Percentiles rank a stretch among this genome's conserved stretches.
phyloP scores from a whole-genome alignment of 2,329 filamentous ascomycete genomes.

The Claviceps quebecensis region DNA sequence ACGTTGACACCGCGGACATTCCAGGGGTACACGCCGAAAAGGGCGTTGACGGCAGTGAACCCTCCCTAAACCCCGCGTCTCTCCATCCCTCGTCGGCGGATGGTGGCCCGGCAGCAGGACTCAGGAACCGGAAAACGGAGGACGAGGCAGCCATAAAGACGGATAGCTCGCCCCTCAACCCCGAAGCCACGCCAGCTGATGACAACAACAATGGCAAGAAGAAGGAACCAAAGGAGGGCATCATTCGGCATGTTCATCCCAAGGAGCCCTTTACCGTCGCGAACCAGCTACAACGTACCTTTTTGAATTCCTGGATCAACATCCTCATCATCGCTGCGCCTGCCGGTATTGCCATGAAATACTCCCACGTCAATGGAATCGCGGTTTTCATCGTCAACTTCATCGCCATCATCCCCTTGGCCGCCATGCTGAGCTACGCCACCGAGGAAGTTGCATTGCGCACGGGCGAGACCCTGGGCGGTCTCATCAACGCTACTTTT shows the following conservation, averaged over 20 bases:
- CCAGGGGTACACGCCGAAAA: conserved; percentile 10
- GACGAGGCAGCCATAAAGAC: conserved; percentile 8
- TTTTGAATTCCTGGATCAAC: conserved; percentile 81
- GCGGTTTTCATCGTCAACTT: conserved; percentile 82
- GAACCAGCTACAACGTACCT: conserved; percentile 58
- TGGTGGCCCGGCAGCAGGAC: conserved; percentile 8
- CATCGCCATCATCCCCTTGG: conserved; percentile 80
- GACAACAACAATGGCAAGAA: conserved; percentile 13
- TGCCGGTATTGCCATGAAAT: conserved; percentile 63
- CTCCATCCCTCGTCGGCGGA: conserved; percentile 11
- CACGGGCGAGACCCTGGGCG: conserved; percentile 74
- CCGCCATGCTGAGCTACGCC: conserved; percentile 72
- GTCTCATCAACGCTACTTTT: conserved; percentile 80
- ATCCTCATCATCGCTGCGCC: conserved; percentile 66
- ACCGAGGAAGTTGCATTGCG: conserved; percentile 80
- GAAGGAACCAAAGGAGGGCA: conserved; percentile 21
- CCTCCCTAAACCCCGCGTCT: conserved; percentile 9
- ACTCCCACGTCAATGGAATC: conserved; percentile 41
- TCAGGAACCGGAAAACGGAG: conserved; percentile 21
- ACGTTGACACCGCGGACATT: conserved; percentile 12
- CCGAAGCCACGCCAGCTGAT: conserved; percentile 8
- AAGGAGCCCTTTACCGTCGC: conserved; percentile 42
- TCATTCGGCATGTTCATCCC: conserved; percentile 33
- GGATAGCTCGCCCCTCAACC: background rate
- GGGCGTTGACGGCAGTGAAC: conserved; percentile 5